Percentiles rank a stretch among this genome's conserved stretches.
phyloP scores from a whole-genome alignment of 2,329 filamentous ascomycete species.

The Pseudogymnoascus sp. region DNA sequence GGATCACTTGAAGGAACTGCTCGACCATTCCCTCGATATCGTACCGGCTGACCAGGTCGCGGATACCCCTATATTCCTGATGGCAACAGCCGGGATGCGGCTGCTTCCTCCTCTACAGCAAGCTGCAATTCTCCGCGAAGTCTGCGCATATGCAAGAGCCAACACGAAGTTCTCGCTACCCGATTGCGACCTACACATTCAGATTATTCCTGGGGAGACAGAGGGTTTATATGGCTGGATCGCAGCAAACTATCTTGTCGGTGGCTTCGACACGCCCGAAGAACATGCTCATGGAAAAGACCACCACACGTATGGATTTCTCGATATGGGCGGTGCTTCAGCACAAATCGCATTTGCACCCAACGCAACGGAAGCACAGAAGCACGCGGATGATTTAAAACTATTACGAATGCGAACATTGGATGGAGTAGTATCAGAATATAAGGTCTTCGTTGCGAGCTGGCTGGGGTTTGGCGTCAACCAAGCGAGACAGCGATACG shows the following conservation, averaged over 20 bases:
- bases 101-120: constrained; percentile 70
- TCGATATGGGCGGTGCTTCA: constrained; percentile 97
- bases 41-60: constrained; percentile 70
- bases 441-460: constrained; percentile 88
- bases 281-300: constrained; percentile 74
- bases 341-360: constrained; percentile 97
- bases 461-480: constrained; percentile 98
- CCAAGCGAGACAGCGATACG: constrained; percentile 76
- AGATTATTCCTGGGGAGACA: constrained; percentile 91
- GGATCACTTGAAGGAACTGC: constrained; percentile 71
- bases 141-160: constrained; percentile 73
- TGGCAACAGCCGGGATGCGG: constrained; percentile 93
- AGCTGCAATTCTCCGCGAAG: constrained; percentile 62
- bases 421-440: constrained; percentile 69
- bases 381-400: constrained; percentile 84
- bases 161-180: constrained; percentile 77
- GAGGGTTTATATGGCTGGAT: constrained; percentile 97
- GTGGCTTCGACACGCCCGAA: constrained; percentile 74
- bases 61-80: constrained; percentile 86
- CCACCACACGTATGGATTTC: constrained; percentile 92
- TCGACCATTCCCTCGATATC: constrained; percentile 73
- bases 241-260: constrained; percentile 89
- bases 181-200: constrained; percentile 83
- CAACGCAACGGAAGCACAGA: constrained; percentile 81
- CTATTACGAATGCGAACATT: constrained; percentile 77